Evolutionary conservation across 83 land plant genomes (phyloP), one percentile per base, ranked within the genome.

Genomic region (Thuja plicata): DNA sequence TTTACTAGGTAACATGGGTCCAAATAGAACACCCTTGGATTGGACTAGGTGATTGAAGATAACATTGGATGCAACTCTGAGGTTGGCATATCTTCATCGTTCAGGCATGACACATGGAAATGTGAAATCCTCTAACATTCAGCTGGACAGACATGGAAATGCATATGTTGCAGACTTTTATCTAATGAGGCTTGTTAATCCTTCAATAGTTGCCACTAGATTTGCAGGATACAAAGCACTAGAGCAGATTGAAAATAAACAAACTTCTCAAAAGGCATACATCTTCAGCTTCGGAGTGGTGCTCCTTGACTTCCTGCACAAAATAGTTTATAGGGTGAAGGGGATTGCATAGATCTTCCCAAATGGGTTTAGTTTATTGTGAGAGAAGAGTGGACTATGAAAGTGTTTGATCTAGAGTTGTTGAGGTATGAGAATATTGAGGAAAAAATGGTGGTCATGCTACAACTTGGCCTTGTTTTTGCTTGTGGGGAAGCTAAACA

Each of bases 231-330:
- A 94, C 90, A 90, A 93, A 13, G 97, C 96, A 13, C 97, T 96
- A 15, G 97, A 96, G 89, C 89, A 93, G 84, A 83, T 86, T 27
- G 95, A 94, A 45, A 88, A 92, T 40, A 84, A 94, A 13, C 93
- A 93, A 82, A 88, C 91, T 13, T 32, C 91, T 0, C 95, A 94
- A 41, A 86, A 93, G 5, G 88, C 94, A 17, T 96, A 96, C 87
- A 92, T 96, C n/a, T 96, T 93, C 89, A 96, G 96, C 87, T 94
- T 92, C 89, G 96, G 96, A 0, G 97, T 96, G 4, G 87, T 96
- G 38, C 35, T 96, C 13, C 94, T 96, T 0, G 97, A 96, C 87
- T 89, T 96, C 15, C 92, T 96, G 71, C 90, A 13, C 92, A 92
- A 46, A 32, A 30, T 85, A 62, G 81, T 2, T 9, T 46, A 27